Conservation (phyloP, 192 early-diverging fungal genomes). For the Backusella mclennaniae region DNA sequence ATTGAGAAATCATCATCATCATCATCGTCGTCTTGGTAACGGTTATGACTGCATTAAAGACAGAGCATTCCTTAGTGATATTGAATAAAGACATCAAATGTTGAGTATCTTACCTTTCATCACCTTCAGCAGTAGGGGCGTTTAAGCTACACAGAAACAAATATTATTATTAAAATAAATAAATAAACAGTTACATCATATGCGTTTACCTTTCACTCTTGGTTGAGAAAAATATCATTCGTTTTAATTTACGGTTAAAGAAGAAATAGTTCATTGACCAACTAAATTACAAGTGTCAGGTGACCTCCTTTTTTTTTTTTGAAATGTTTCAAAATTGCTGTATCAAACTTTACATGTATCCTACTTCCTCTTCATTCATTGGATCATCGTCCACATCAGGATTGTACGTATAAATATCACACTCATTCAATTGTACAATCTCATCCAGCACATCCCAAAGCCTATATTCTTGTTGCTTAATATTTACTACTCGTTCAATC, state of each 20-base stretch:
- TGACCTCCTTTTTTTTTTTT: not conserved
- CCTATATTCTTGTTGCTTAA: constrained; percentile 33
- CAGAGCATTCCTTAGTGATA: too few relatives aligned
- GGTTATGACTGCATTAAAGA: not conserved
- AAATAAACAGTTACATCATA: not conserved
- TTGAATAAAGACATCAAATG: not conserved
- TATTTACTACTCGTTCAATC: not conserved
- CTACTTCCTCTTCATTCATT: constrained; percentile 77
- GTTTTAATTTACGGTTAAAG: constrained; percentile 86
- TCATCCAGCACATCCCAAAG: constrained; percentile 91
- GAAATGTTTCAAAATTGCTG: not conserved
- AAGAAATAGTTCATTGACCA: constrained; percentile 99
- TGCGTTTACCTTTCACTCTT: constrained; percentile 78
- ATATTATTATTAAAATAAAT: not conserved
- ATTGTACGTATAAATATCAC: constrained; percentile 88
- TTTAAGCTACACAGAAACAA: constrained; percentile 39
- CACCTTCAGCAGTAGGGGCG: constrained; percentile 54
- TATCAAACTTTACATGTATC: constrained; percentile 58
- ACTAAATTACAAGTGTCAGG: constrained; percentile 37
- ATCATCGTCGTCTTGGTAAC: constrained; percentile 56
- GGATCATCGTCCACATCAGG: constrained; percentile 91
- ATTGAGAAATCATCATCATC: constrained; percentile 69
- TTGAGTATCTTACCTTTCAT: constrained; percentile 21
- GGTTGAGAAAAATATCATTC: constrained; percentile 91
- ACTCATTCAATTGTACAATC: constrained; percentile 75